phyloP scores from a whole-genome alignment of 2,329 filamentous ascomycete genomes.

The Ascochyta koolunga region DNA sequence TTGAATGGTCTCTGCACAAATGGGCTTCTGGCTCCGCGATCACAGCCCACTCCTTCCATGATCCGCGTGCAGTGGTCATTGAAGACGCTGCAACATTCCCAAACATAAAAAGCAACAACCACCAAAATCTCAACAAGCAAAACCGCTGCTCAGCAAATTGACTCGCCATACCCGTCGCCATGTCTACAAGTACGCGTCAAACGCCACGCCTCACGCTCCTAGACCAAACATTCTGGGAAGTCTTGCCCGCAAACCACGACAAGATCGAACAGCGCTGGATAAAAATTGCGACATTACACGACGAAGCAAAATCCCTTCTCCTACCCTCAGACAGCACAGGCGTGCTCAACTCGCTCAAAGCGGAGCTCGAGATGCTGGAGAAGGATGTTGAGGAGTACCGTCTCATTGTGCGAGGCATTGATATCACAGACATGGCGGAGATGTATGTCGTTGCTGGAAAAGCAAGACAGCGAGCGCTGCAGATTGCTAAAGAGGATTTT shows the following conservation, averaged over 20 bases:
- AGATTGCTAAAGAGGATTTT: constrained; percentile 21
- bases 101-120: not conserved
- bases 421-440: constrained; percentile 19
- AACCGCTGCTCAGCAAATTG: not conserved
- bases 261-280: constrained; percentile 7
- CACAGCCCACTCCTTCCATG: not conserved
- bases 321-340: constrained; percentile 4
- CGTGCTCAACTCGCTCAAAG: constrained; percentile 18
- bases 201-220: constrained; percentile 1
- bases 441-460: constrained; percentile 21
- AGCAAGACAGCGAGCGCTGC: constrained; percentile 12
- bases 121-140: not conserved
- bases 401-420: constrained; percentile 2
- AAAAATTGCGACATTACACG: constrained; percentile 1
- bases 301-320: not conserved
- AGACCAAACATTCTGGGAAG: constrained; percentile 8
- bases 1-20: not conserved
- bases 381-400: constrained; percentile 18
- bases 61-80: not conserved
- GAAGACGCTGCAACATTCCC: not conserved
- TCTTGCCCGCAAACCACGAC: constrained; percentile 2
- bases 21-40: not conserved
- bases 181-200: not conserved
- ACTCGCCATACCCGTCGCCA: not conserved
- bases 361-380: constrained; percentile 21